These are phyloP conservation scores for Lasiodiplodia gonubiensis DNA, from an alignment of 2,329 filamentous ascomycete species.

Conservation along the genomic window DNA sequence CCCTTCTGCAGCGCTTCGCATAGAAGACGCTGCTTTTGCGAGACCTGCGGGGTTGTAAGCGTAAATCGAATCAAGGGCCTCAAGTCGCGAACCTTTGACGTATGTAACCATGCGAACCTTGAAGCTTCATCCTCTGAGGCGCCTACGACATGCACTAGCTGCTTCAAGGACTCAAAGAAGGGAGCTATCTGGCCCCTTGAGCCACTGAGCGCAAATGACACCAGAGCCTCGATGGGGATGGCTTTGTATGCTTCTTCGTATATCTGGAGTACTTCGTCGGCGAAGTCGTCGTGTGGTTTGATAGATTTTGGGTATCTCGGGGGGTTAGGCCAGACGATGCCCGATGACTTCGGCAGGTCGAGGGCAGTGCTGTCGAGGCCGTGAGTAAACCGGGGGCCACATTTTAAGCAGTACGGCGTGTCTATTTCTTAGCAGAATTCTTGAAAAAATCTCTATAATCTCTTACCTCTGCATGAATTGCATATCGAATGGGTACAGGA, in stretches of 20 bases:
- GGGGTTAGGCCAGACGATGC: not conserved
- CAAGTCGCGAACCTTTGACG: not conserved
- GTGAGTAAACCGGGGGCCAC: not conserved
- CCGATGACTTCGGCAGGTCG: not conserved
- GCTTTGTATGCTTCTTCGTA: not conserved
- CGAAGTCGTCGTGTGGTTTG: not conserved
- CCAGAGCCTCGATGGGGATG: not conserved
- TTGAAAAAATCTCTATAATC: not conserved
- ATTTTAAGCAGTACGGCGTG: not conserved
- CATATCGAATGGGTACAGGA: not conserved
- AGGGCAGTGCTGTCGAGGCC: not conserved
- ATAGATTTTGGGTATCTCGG: not conserved
- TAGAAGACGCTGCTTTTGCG: not conserved
- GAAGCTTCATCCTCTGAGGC: not conserved
- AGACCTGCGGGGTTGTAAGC: not conserved
- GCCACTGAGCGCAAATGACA: not conserved
- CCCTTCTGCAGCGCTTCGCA: not conserved
- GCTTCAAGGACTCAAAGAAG: not conserved
- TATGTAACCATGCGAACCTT: not conserved
- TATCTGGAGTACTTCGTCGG: not conserved
- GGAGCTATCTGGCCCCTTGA: not conserved
- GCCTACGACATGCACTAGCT: not conserved
- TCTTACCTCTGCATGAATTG: slow-evolving; percentile 3
- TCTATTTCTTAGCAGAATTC: not conserved
- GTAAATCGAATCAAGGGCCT: not conserved